Conservation (phyloP, 495 filamentous ascomycete genomes). For the Talaromyces liani region DNA sequence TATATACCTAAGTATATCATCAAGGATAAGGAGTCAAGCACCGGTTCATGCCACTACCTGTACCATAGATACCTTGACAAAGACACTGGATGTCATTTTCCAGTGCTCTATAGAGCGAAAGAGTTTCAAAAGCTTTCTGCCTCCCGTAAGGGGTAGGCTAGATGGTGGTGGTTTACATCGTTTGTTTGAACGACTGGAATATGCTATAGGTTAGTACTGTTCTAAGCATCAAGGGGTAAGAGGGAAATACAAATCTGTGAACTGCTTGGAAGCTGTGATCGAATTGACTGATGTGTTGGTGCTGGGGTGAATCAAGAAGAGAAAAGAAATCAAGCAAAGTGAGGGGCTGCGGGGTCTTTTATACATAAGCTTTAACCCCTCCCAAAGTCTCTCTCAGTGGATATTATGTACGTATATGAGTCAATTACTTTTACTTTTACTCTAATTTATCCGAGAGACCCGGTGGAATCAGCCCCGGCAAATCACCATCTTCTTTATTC, state of each 20-base stretch:
- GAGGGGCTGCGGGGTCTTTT: conserved; percentile 3
- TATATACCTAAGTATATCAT: conserved; percentile 5
- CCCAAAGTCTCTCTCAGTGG: background rate
- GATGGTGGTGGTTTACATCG: conserved; percentile 7
- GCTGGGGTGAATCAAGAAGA: background rate
- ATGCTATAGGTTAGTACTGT: conserved; percentile 5
- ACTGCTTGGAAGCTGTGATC: background rate
- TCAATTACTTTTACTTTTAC: background rate
- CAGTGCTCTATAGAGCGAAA: conserved; percentile 16
- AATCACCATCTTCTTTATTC: background rate
- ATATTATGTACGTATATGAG: background rate
- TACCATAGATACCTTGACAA: conserved; percentile 60
- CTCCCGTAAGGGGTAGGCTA: conserved; percentile 6
- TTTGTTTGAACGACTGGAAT: background rate
- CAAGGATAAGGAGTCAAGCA: conserved; percentile 46
- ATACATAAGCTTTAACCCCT: background rate
- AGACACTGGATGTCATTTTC: conserved; percentile 28
- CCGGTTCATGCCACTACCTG: conserved; percentile 56
- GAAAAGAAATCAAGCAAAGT: background rate
- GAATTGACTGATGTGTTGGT: background rate
- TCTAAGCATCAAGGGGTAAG: background rate
- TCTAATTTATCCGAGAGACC: background rate
- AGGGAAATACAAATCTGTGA: conserved; percentile 4
- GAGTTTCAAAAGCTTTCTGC: conserved; percentile 34
- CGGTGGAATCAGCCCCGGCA: background rate